Base-by-base conservation (phyloP, 2,329 filamentous ascomycete genomes). In the Seiridium unicorne region DNA sequence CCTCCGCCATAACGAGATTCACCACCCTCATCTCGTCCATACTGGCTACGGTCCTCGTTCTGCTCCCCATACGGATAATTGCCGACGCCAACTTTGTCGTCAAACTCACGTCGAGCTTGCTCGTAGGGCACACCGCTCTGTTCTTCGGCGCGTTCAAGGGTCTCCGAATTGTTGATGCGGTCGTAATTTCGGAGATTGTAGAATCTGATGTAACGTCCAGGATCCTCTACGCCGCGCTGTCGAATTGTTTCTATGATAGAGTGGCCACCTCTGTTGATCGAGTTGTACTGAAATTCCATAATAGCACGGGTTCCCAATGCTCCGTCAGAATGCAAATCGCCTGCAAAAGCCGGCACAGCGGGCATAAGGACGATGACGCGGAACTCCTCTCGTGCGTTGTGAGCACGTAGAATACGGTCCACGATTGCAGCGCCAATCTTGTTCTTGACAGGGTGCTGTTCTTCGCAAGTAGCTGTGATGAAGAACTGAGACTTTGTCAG, bases 141-240 rank as follows among this genome's bases (percentile, higher is more conserved):
- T 44, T 83, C 69, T 69, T 92, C 88, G 1, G 82, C 86, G 4
- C 80, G 76, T 18, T 77, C 73, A 84, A 92, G 87, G 5, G 85
- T 81, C 1, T 76, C 76, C 13, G 87, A 87, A 26, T 80, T 84
- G 74, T 94, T 93, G 79, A 96, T 90, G 49, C 92, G 87, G 72
- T 95, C 92, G 71, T 92, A 95, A 74, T 87, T 94, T 60, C 92
- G 84, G 38, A 96, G 81, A 72, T 96, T 95, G 78, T 92, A 95
- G 77, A 95, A 95, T 55, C 87, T 82, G 66, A 96, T 91, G 75
- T 93, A 95, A 48, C 87, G 77, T 68, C 82, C 79, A 1, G 90
- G 89, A 68, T 94, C 79, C 1, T 77, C 81, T 55, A 93, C 81
- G 7, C 91, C 90, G 38, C 84, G 82, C 58, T 83, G 79, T 18